phyloP scores from a whole-genome alignment of 805 yeast species.

The Saccharomyces jurei region DNA sequence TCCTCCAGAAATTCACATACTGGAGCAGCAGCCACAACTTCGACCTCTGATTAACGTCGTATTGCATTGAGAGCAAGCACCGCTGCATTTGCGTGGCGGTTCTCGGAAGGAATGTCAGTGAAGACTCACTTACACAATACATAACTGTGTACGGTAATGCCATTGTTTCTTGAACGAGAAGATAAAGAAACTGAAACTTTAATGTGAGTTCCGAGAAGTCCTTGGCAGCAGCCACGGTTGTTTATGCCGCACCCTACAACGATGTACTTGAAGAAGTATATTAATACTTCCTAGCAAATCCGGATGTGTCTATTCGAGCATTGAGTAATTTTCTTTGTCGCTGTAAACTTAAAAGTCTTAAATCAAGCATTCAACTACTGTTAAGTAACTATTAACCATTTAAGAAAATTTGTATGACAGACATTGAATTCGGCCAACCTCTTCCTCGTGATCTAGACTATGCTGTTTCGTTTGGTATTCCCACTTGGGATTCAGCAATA shows the following conservation, averaged over 20 bases:
- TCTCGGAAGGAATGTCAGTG: not conserved
- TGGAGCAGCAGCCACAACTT: not conserved
- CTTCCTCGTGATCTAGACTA: constrained; percentile 34
- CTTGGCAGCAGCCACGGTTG: constrained; percentile 1
- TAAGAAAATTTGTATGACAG: constrained; percentile 4
- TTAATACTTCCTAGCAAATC: not conserved
- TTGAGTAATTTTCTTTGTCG: not conserved
- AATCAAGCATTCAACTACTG: not conserved
- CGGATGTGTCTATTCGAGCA: not conserved
- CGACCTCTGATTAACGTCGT: not conserved
- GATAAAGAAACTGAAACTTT: not conserved
- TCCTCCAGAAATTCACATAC: not conserved
- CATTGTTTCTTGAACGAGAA: constrained; percentile 1
- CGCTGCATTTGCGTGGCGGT: not conserved
- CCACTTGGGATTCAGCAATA: constrained; percentile 86
- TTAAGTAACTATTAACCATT: not conserved
- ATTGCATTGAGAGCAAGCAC: not conserved
- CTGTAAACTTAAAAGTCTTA: not conserved
- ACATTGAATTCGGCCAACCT: constrained; percentile 13
- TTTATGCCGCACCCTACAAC: not conserved
- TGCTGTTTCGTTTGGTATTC: constrained; percentile 86
- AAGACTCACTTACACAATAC: not conserved
- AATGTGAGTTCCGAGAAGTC: not conserved
- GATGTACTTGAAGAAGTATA: not conserved
- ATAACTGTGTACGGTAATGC: not conserved